Conservation (phyloP, 2,329 filamentous ascomycete species). For the Trichoderma koningiopsis region DNA sequence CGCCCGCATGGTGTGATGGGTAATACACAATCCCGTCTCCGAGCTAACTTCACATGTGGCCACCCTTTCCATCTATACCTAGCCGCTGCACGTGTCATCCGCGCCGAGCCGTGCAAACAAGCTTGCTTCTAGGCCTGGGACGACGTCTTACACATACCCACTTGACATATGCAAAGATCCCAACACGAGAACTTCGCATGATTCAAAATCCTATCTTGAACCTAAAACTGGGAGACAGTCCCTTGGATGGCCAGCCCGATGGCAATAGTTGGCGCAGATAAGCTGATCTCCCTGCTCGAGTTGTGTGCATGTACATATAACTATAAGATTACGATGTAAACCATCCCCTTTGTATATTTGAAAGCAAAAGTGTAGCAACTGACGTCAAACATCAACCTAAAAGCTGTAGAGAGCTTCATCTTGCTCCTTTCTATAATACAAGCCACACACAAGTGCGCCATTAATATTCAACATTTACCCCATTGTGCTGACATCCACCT, state of each 20-base stretch:
- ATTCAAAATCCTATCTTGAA: neutral
- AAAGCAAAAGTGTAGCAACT: neutral
- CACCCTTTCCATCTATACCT: neutral
- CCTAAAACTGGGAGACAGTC: neutral
- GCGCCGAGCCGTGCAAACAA: constrained; percentile 22
- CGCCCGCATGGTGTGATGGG: neutral
- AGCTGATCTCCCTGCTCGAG: neutral
- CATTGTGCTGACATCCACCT: constrained; percentile 71
- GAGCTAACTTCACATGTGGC: neutral
- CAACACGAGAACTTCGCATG: neutral
- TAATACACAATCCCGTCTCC: neutral
- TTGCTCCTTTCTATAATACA: neutral
- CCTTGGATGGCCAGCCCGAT: neutral
- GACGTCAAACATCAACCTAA: too few species aligned
- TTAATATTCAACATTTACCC: constrained; percentile 39
- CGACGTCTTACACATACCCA: neutral
- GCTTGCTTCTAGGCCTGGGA: neutral
- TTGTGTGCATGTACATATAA: neutral
- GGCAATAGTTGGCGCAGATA: neutral
- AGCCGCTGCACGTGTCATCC: constrained; percentile 10
- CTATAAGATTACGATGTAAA: too few species aligned
- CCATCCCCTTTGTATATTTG: neutral
- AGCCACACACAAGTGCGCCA: neutral
- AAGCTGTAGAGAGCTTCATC: neutral
- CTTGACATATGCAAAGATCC: neutral